Base-by-base conservation (phyloP, 441 rosid species). In the Adansonia gregorii region DNA sequence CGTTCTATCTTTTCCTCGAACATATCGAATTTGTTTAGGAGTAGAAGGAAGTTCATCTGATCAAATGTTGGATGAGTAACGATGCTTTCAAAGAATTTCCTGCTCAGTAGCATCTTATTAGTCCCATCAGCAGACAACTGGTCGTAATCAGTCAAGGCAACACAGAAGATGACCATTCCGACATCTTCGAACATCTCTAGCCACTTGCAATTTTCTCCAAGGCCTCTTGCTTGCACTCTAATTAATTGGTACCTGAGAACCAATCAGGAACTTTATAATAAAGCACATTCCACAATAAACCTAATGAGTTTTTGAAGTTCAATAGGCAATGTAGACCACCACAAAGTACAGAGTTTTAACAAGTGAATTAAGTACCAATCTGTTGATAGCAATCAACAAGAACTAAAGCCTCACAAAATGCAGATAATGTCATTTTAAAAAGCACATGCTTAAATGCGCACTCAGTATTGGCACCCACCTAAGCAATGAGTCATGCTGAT, bases 161-260 rank as follows among this genome's bases (percentile, higher is more conserved):
- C 94, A 73, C 95, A 92, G 77, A 96, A 94, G 65, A 91, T 87
- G 83, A 94, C 92, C 87, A 96, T 87, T 58, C 99, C 98, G 20
- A 94, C 88, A 67, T 96, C 99, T 86, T 96, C 99, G 56, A 96
- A 96, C 98, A 94, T 94, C 83, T 96, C 98, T 43, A 96, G 89
- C 98, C 98, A 96, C 78, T 93, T 93, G 86, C 96, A 96, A 86
- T 91, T 94, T 82, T 92, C 99, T 9, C 98, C 96, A 4, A 93
- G 91, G 71, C 99, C 96, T 76, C 94, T 86, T 2, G 97, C 88
- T 11, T 90, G 95, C 46, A 94, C 90, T 80, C 99, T 88, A 45
- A 96, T 93, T 81, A 96, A 86, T 85, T 96, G 98, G 85, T 96
- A 96, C 89, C 99, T 96, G 86, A 14, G 49, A 87, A 75, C 49